These are phyloP conservation scores for Mycena rebaudengoi DNA, from an alignment of 768 basidiomycete genomes.

Conservation along the genomic window DNA sequence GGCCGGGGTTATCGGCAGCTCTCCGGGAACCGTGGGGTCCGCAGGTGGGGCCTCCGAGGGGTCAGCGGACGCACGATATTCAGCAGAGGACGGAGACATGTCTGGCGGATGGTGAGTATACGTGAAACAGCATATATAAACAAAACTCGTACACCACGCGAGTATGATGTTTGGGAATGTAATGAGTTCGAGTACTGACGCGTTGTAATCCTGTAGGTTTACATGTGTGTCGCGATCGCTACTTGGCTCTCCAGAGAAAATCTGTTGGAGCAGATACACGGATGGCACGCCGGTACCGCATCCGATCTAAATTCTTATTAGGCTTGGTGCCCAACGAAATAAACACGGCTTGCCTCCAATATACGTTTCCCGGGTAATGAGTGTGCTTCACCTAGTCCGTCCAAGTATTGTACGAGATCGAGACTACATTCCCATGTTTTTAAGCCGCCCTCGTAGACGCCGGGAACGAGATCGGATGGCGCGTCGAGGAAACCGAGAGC, in stretches of 20 bases:
- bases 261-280: constrained; percentile 69
- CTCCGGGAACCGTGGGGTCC: constrained; percentile 52
- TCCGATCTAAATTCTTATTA: constrained; percentile 67
- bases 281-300: constrained; percentile 94
- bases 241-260: constrained; percentile 56
- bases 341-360: constrained; percentile 69
- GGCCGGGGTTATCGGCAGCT: constrained; percentile 70
- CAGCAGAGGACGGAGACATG: constrained; percentile 62
- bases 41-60: constrained; percentile 39
- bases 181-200: constrained; percentile 78
- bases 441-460: constrained; percentile 94
- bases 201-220: constrained; percentile 94
- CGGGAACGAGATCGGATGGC: constrained; percentile 89
- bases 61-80: constrained; percentile 49
- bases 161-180: constrained; percentile 83
- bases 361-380: constrained; percentile 58
- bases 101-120: constrained; percentile 47
- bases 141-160: constrained; percentile 74
- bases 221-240: constrained; percentile 58
- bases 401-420: constrained; percentile 80
- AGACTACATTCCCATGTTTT: constrained; percentile 98
- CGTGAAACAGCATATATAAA: background rate
- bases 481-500: constrained; percentile 76
- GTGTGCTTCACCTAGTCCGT: constrained; percentile 36
- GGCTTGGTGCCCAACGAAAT: background rate